Percentiles rank a stretch among this genome's conserved stretches.
phyloP scores from a whole-genome alignment of 257 asterid genomes.

The Sherardia arvensis region DNA sequence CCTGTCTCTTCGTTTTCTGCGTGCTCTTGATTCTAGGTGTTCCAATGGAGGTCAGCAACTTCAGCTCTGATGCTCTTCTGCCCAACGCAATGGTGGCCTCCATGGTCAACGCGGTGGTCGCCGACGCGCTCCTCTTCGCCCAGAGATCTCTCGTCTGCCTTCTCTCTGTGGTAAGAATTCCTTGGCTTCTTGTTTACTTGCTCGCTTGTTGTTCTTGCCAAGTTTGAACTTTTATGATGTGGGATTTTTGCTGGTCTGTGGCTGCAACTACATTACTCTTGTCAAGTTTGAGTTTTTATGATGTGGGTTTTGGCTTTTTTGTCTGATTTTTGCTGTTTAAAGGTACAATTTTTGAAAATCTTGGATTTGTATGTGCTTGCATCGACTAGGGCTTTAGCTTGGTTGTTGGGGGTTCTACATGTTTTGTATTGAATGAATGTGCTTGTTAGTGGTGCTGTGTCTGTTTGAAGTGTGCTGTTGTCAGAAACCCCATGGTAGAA shows the following conservation, averaged over 20 bases:
- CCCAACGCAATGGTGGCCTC: constrained; percentile 29
- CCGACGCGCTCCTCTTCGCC: constrained; percentile 41
- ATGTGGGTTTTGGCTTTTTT: constrained; percentile 18
- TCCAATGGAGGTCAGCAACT: constrained; percentile 54
- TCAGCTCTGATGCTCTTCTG: constrained; percentile 37
- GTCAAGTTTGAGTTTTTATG: constrained; percentile 11
- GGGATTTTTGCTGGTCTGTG: constrained; percentile 12
- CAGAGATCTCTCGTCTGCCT: constrained; percentile 52
- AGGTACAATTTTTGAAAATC: background rate
- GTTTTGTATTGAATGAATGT: background rate
- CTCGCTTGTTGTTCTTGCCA: background rate
- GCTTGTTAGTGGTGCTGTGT: background rate
- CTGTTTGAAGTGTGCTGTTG: background rate
- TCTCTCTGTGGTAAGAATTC: constrained; percentile 44
- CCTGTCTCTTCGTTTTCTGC: background rate
- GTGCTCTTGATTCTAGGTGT: constrained; percentile 1
- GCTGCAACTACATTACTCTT: background rate
- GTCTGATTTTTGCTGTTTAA: background rate
- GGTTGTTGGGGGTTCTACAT: background rate
- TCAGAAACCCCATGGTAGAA: too few relatives aligned
- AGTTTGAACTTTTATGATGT: constrained; percentile 15
- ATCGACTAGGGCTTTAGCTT: background rate
- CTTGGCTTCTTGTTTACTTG: background rate
- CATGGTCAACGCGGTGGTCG: constrained; percentile 34
- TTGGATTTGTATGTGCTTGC: background rate